These are phyloP conservation scores for Penicillium chermesinum DNA, from an alignment of 495 filamentous ascomycete species.

Conservation along the genomic window DNA sequence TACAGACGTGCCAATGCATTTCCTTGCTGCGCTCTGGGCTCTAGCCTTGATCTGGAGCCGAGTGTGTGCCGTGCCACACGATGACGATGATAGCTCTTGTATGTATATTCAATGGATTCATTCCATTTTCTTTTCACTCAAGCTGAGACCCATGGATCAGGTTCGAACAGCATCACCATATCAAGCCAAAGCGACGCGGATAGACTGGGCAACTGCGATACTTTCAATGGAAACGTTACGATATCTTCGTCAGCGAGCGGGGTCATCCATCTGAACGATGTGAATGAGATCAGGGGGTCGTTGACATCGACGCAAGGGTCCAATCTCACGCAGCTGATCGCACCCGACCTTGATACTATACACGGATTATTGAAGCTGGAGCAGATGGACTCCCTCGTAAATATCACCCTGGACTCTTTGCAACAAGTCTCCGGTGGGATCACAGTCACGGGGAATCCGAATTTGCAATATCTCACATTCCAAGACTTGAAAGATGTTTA, in stretches of 20 bases:
- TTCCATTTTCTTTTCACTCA: not conserved
- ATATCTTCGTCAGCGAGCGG: conserved; percentile 22
- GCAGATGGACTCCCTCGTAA: conserved; percentile 13
- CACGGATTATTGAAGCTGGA: conserved; percentile 19
- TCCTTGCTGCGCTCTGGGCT: no score
- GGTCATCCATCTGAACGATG: conserved; percentile 19
- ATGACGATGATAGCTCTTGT: no score
- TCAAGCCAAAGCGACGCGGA: conserved; percentile 27
- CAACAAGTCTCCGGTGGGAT: conserved; percentile 14
- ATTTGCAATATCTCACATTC: conserved; percentile 17
- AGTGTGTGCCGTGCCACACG: no score
- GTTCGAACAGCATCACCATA: conserved; percentile 23
- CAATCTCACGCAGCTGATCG: conserved; percentile 13
- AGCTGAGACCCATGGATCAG: conserved; percentile 7
- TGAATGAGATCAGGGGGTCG: conserved; percentile 23
- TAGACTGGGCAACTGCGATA: conserved; percentile 20
- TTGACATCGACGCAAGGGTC: conserved; percentile 19
- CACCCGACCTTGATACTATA: conserved; percentile 23
- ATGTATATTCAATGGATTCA: not conserved
- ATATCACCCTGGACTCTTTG: conserved; percentile 16
- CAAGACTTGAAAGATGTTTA: conserved; percentile 23
- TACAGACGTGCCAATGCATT: no score
- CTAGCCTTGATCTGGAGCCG: no score
- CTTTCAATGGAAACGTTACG: conserved; percentile 22
- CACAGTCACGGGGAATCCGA: conserved; percentile 19